These are phyloP conservation scores for Golubevia pallescens DNA, from an alignment of 1,284 basidiomycete species.

Conservation along the genomic window DNA sequence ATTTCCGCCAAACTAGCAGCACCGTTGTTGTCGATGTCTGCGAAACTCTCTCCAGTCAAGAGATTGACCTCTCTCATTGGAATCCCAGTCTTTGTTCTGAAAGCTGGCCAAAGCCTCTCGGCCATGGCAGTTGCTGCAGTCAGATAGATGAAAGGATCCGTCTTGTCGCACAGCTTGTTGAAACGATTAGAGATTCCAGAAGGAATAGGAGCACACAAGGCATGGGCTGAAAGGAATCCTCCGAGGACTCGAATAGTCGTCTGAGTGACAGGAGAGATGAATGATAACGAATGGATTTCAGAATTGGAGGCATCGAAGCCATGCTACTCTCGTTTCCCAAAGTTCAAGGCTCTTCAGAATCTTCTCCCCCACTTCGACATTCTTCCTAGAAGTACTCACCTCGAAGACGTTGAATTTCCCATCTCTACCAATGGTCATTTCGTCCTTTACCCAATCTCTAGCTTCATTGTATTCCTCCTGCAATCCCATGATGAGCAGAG, in stretches of 20 bases:
- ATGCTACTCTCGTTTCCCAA: too few relatives aligned
- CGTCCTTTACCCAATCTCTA: conserved; percentile 76
- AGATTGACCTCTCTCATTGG: conserved; percentile 83
- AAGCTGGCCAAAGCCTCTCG: conserved; percentile 82
- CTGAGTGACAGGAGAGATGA: conserved; percentile 56
- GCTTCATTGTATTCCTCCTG: conserved; percentile 79
- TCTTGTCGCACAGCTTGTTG: conserved; percentile 8
- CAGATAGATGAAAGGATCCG: conserved; percentile 69
- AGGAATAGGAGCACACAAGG: conserved; percentile 25
- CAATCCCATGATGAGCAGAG: conserved; percentile 83
- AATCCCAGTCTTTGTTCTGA: conserved; percentile 74
- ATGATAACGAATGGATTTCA: too few relatives aligned
- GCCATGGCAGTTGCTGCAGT: conserved; percentile 79
- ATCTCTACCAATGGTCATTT: conserved; percentile 79
- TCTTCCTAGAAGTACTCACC: conserved; percentile 67
- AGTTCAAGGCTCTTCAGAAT: background rate
- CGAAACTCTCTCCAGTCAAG: conserved; percentile 71
- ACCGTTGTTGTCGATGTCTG: conserved; percentile 73
- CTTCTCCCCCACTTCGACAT: too few relatives aligned
- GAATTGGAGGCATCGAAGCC: too few relatives aligned
- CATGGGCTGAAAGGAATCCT: conserved; percentile 77
- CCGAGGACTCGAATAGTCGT: conserved; percentile 82
- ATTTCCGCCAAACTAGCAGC: conserved; percentile 75
- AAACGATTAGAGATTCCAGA: conserved; percentile 13
- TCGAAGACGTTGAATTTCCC: conserved; percentile 89